phyloP scores from a whole-genome alignment of 2,329 filamentous ascomycete species.

The Rutstroemia sp. region DNA sequence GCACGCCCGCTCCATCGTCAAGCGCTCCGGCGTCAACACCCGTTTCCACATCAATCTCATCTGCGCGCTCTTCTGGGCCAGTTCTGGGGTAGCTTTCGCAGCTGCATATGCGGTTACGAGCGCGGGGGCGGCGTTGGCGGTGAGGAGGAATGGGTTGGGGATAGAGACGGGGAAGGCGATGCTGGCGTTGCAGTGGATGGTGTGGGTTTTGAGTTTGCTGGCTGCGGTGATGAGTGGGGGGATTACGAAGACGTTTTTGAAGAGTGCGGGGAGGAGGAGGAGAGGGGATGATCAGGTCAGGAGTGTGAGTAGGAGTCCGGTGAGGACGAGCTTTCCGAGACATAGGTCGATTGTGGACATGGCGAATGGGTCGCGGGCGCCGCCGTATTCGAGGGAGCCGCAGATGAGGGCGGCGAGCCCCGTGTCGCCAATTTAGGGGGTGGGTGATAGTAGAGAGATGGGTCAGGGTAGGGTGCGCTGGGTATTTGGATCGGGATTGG shows the following conservation, averaged over 20 bases:
- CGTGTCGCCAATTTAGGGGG: neutral
- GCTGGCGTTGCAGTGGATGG: conserved; percentile 1
- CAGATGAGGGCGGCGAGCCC: neutral
- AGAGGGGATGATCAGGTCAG: neutral
- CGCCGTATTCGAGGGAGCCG: neutral
- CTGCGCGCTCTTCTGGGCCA: neutral
- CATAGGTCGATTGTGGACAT: neutral
- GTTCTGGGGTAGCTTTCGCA: neutral
- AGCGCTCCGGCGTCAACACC: neutral
- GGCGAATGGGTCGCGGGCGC: neutral
- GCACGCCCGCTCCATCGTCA: neutral
- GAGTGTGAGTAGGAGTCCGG: neutral
- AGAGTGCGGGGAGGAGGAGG: neutral
- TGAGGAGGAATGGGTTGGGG: neutral
- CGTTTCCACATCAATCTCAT: neutral
- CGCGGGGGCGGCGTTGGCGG: neutral
- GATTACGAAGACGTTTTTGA: neutral
- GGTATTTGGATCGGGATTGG: too few relatives aligned
- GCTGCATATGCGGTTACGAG: neutral
- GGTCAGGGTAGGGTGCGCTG: too few relatives aligned
- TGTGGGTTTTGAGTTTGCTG: neutral
- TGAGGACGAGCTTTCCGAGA: neutral
- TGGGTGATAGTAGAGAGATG: too few relatives aligned
- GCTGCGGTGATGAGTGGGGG: neutral
- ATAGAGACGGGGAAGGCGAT: neutral